These are phyloP conservation scores for Malus sylvestris DNA, from an alignment of 306 rosid species.

Conservation along the genomic window DNA sequence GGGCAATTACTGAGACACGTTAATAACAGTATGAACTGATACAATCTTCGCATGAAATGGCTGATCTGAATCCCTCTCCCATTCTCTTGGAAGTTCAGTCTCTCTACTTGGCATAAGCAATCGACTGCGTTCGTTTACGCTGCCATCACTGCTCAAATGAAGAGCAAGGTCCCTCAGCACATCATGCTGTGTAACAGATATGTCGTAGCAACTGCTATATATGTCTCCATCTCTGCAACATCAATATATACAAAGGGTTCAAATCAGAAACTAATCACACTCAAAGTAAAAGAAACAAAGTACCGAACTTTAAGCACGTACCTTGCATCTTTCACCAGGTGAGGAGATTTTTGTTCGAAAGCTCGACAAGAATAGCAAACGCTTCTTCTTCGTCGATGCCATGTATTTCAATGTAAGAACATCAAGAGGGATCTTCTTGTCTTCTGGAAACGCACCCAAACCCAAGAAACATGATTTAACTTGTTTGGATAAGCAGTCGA, in stretches of 20 bases:
- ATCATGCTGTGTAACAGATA: slow-evolving; percentile 76
- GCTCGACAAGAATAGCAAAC: slow-evolving; percentile 69
- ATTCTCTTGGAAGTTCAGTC: slow-evolving; percentile 58
- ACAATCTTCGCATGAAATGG: slow-evolving; percentile 69
- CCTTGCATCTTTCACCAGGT: slow-evolving; percentile 72
- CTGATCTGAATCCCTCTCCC: slow-evolving; percentile 48
- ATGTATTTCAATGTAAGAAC: slow-evolving; percentile 69
- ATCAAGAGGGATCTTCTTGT: slow-evolving; percentile 75
- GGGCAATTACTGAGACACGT: no score
- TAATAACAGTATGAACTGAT: slow-evolving; percentile 77
- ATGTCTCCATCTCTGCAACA: slow-evolving; percentile 56
- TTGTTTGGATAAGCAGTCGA: slow-evolving; percentile 35
- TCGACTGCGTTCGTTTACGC: slow-evolving; percentile 38
- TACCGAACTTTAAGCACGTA: neutral
- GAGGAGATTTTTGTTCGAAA: slow-evolving; percentile 76
- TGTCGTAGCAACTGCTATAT: slow-evolving; percentile 66
- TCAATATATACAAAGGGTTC: slow-evolving; percentile 10
- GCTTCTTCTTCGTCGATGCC: slow-evolving; percentile 59
- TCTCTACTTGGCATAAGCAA: slow-evolving; percentile 76
- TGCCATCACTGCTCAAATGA: slow-evolving; percentile 40
- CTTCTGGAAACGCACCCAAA: slow-evolving; percentile 77
- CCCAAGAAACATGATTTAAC: slow-evolving; percentile 78
- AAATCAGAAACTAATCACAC: neutral
- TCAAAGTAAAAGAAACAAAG: neutral
- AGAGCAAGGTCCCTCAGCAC: slow-evolving; percentile 79